A percentile compares a stretch with the other conserved stretches of the same genome.
Conservation (phyloP, 2,329 filamentous ascomycete genomes). For the Colletotrichum musae region DNA sequence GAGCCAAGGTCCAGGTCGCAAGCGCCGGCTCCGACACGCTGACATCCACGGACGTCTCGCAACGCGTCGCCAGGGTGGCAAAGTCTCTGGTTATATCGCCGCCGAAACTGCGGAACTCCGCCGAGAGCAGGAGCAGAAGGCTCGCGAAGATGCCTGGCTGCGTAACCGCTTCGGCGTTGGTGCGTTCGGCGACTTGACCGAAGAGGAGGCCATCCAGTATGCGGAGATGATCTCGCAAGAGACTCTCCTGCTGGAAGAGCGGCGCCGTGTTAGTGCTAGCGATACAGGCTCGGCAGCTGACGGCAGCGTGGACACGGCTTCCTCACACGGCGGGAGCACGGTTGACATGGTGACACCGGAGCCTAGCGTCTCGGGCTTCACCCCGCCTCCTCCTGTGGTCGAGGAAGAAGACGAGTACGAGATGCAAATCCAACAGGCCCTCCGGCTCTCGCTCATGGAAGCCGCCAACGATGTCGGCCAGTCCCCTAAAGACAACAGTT, state of each 20-base stretch:
- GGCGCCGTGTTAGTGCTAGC: conserved; percentile 66
- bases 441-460: conserved; percentile 73
- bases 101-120: conserved; percentile 88
- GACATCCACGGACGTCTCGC: conserved; percentile 68
- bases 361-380: conserved; percentile 62
- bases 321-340: conserved; percentile 58
- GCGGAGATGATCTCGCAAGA: conserved; percentile 78
- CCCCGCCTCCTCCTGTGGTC: conserved; percentile 48
- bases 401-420: conserved; percentile 70
- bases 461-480: conserved; percentile 63
- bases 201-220: conserved; percentile 76
- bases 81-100: conserved; percentile 85
- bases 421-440: conserved; percentile 73
- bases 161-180: conserved; percentile 88
- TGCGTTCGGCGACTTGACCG: conserved; percentile 73
- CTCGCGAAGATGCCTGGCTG: conserved; percentile 78
- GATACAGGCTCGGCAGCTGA: conserved; percentile 67
- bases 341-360: conserved; percentile 69
- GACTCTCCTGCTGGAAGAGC: conserved; percentile 69
- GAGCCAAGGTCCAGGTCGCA: conserved; percentile 81
- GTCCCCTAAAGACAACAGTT: conserved; percentile 61
- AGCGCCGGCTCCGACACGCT: conserved; percentile 82
- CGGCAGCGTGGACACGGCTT: conserved; percentile 58
- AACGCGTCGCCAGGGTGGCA: conserved; percentile 72
- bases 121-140: conserved; percentile 76